Evolutionary conservation across 1,284 basidiomycete species (phyloP), one percentile per base, ranked within the genome.

Genomic region (Coniferiporia sulphurascens): DNA sequence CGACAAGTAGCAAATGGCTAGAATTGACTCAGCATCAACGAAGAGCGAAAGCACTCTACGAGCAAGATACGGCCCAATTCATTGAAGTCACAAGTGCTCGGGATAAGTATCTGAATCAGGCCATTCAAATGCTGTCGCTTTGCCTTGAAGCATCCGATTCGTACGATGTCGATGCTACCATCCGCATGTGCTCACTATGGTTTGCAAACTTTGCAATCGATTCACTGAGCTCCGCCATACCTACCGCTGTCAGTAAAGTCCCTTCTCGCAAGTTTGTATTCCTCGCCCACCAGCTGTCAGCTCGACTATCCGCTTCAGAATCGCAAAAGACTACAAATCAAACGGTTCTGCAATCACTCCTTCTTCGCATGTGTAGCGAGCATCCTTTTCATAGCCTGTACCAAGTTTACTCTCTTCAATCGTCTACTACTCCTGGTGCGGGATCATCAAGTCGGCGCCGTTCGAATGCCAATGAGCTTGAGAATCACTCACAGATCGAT

Each of bases 371-470:
- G 80, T 91, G 89, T 66, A 73, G 74, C 53, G 93, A 98, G 56
- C 97, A 99, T 70, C 95, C 96, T 0, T 98, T 93, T 74, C 97
- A 99, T 69, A 89, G 86, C 64, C 74, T 98, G 5, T 97, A 95
- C 71, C 93, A 96, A 65, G 83, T 99, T 12, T 93, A 89, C 69
- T 91, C 91, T 62, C 69, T 90, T 61, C 75, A 74, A 59, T 78
- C 80, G n/a, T 73, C 77, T 36, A 34, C 34, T 38, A 17, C 21
- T n/a, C n/a, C n/a, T 19, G 44, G 21, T 1, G 21, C 55, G 7
- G 27, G 41, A n/a, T 55, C 48, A 63, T 58, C 52, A 58, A 63
- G 9, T 52, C 60, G 59, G 15, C 58, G 61, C 21, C 41, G 53
- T 17, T 50, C 61, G 9, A 59, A 48, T 74, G 78, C 10, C 70